Base-by-base conservation (phyloP, 1,284 basidiomycete genomes). In the Marasmius fiardii region DNA sequence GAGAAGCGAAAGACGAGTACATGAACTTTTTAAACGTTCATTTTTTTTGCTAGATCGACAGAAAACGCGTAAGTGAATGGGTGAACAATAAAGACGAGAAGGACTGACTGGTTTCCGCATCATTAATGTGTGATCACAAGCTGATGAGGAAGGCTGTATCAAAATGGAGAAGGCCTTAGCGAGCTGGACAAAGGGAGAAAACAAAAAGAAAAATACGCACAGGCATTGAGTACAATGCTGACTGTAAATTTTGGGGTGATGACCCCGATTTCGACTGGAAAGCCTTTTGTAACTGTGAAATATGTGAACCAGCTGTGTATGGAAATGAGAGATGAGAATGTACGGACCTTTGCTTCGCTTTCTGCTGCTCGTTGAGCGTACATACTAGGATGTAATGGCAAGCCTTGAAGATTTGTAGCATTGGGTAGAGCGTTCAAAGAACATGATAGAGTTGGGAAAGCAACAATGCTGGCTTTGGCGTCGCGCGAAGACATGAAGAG, bases 271-370 rank as follows among this genome's bases (percentile, higher is more conserved):
- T 55, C 48, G 37, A 54, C 41, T 77, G 75, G 39, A 82, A 65
- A 51, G 76, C 78, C 60, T 76, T 78, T 72, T 77, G 71, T 7
- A 82, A 74, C 80, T 82, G 52, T 47, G 44, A 58, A 52, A 52
- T 58, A 55, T 37, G 61, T 44, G 21, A 35, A 26, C 6, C 47
- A 20, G 24, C 57, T 60, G 60, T 12, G 55, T 2, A 54, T 28
- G 23, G 18, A 43, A n/a, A 21, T 20, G 2, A n/a, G 20, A 23
- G 23, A 54, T 51, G 49, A 39, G 28, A 26, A 43, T 51, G 8
- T 18, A 61, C 73, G 60, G 55, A 88, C 88, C 80, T 90, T 88
- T 41, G 85, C 87, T 69, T 89, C 83, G 63, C 86, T 87, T 68
- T 88, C 82, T 18, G 82, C 80, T 33, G 81, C 80, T 41, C 81